Percentiles rank a stretch among this genome's conserved stretches.
phyloP scores from a whole-genome alignment of 2,329 filamentous ascomycete species.

The Ophiostoma sp. region DNA sequence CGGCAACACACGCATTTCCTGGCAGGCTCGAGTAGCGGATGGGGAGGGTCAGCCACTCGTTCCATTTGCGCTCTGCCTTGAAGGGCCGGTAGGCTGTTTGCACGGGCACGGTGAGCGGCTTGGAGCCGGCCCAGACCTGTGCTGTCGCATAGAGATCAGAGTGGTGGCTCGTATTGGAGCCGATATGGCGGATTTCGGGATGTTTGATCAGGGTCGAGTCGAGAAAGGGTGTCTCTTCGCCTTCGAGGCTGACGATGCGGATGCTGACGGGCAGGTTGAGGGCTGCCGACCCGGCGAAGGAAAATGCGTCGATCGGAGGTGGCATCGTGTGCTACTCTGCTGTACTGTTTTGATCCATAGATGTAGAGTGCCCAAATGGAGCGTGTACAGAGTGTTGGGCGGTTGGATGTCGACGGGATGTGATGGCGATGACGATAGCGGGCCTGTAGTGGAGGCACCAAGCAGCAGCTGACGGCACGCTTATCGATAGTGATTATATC shows the following conservation, averaged over 20 bases:
- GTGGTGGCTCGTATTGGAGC: constrained; percentile 69
- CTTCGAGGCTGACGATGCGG: constrained; percentile 69
- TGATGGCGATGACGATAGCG: constrained; percentile 10
- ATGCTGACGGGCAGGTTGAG: constrained; percentile 68
- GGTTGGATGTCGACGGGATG: neutral
- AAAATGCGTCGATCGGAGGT: constrained; percentile 79
- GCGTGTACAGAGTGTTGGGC: neutral
- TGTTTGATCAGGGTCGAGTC: constrained; percentile 73
- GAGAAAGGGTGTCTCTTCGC: constrained; percentile 66
- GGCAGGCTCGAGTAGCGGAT: constrained; percentile 79
- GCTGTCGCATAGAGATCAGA: constrained; percentile 91
- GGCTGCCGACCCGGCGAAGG: constrained; percentile 84
- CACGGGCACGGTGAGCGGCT: constrained; percentile 83
- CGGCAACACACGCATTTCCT: constrained; percentile 74
- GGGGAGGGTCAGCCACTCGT: constrained; percentile 90
- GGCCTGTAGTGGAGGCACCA: neutral
- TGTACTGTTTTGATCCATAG: neutral
- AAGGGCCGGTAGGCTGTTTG: constrained; percentile 94
- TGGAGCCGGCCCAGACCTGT: constrained; percentile 93
- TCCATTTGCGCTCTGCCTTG: constrained; percentile 73
- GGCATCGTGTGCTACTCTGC: neutral
- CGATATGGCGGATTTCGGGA: constrained; percentile 77
- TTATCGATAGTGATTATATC: constrained; percentile 4
- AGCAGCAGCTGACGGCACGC: neutral
- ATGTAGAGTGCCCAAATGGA: neutral